A percentile compares a stretch with the other conserved stretches of the same genome.
Evolutionary conservation across 306 rosid species (phyloP).

Genomic region (Vicia faba): DNA sequence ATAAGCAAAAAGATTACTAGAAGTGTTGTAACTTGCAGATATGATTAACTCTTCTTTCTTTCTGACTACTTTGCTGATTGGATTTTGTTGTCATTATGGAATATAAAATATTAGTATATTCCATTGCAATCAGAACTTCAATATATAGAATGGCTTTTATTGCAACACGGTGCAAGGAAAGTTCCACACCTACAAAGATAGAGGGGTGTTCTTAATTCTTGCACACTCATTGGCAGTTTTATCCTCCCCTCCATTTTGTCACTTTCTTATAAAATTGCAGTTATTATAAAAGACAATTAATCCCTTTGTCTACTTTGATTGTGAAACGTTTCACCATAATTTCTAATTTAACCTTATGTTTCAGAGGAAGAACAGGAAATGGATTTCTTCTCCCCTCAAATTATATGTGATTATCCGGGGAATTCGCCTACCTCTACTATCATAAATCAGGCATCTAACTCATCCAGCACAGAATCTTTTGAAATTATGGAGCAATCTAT

Average conservation of each 20-base stretch:
- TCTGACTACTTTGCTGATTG: constrained; percentile 13
- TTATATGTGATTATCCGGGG: constrained; percentile 31
- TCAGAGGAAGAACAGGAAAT: constrained; percentile 59
- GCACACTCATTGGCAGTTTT: no score
- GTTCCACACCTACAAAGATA: constrained; percentile 17
- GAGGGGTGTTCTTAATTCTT: background rate
- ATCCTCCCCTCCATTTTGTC: no score
- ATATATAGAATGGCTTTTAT: constrained; percentile 4
- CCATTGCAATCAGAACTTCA: constrained; percentile 16
- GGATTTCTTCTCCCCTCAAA: constrained; percentile 59
- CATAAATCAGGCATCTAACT: constrained; percentile 26
- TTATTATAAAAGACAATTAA: constrained; percentile 13
- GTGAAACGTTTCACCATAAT: constrained; percentile 25
- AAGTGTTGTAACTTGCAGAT: background rate
- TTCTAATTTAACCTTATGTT: constrained; percentile 28
- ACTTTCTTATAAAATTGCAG: constrained; percentile 7
- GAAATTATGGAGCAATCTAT: constrained; percentile 29
- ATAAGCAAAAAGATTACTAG: background rate
- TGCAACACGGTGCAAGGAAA: constrained; percentile 2
- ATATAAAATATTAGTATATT: constrained; percentile 6
- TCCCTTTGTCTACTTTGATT: constrained; percentile 13
- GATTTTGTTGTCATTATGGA: background rate
- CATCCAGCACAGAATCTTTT: constrained; percentile 28
- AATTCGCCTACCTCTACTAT: constrained; percentile 34
- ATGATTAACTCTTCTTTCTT: background rate